These are phyloP conservation scores for Inga laurina DNA, from an alignment of 306 rosid genomes.

Conservation along the genomic window DNA sequence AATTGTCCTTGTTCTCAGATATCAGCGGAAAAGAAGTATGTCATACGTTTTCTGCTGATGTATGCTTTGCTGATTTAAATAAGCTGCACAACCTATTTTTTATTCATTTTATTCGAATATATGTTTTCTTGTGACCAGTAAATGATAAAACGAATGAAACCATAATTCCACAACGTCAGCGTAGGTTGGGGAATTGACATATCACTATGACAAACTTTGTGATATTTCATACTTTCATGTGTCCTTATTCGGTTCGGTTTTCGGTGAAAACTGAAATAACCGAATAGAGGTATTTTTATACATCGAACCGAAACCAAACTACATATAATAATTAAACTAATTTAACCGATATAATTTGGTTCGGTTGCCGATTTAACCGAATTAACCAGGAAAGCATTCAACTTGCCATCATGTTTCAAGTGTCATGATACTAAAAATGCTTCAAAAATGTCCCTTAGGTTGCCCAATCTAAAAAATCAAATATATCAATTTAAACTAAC, in stretches of 20 bases:
- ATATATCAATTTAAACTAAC: no score
- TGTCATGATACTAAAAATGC: no score
- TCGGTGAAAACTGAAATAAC: no score
- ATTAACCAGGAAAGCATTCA: no score
- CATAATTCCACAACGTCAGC: background rate
- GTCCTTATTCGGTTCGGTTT: background rate
- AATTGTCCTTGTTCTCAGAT: slow-evolving; percentile 26
- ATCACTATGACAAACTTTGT: background rate
- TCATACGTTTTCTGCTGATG: slow-evolving; percentile 37
- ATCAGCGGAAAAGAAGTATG: slow-evolving; percentile 29
- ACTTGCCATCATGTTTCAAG: no score
- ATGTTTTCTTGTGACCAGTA: background rate
- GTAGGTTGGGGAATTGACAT: background rate
- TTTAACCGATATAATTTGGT: no score
- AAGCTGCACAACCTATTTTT: background rate
- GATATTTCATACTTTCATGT: slow-evolving; percentile 1
- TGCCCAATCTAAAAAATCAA: no score
- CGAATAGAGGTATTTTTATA: no score
- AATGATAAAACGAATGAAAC: background rate
- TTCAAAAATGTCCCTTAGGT: no score
- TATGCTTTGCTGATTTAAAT: slow-evolving; percentile 15
- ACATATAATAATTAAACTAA: no score
- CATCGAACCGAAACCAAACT: no score
- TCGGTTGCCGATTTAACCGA: no score
- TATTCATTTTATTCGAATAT: background rate